Percentiles rank a stretch among this genome's conserved stretches.
These are phyloP conservation scores for Annona cherimola DNA, from an alignment of 164 flowering plant genomes.

Conservation along the genomic window DNA sequence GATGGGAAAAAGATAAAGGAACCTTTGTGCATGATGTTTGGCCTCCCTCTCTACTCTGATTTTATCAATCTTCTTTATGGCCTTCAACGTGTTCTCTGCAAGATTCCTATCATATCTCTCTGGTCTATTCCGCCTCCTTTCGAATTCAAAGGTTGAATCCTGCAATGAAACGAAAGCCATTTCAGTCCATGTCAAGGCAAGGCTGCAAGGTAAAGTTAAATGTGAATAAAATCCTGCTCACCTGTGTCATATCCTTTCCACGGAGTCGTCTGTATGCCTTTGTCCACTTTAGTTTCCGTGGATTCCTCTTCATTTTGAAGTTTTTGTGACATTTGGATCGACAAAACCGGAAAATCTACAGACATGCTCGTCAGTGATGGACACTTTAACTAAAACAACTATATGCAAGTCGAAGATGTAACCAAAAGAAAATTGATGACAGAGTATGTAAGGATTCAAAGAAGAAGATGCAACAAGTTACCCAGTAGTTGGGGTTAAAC, in stretches of 20 bases:
- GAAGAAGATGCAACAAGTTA: too few species aligned
- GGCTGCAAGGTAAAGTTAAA: neutral
- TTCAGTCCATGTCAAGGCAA: neutral
- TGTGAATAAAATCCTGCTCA: slow-evolving; percentile 6
- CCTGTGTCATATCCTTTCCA: slow-evolving; percentile 96
- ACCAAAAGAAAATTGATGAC: too few species aligned
- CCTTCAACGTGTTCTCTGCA: slow-evolving; percentile 24
- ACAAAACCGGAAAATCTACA: slow-evolving; percentile 82
- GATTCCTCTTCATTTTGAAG: slow-evolving; percentile 95
- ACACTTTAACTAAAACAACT: neutral
- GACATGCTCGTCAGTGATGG: neutral
- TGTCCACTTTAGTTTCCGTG: slow-evolving; percentile 94
- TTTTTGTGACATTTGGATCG: slow-evolving; percentile 95
- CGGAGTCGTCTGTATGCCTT: slow-evolving; percentile 78
- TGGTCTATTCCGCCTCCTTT: slow-evolving; percentile 29
- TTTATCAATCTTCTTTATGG: slow-evolving; percentile 24
- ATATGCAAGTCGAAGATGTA: neutral
- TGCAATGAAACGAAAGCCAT: slow-evolving; percentile 1
- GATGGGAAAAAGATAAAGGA: neutral
- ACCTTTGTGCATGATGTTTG: slow-evolving; percentile 17
- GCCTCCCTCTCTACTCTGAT: slow-evolving; percentile 17
- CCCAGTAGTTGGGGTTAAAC: too few species aligned
- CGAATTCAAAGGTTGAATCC: slow-evolving; percentile 32
- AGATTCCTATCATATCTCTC: slow-evolving; percentile 26
- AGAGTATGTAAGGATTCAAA: too few species aligned